Base-by-base conservation (phyloP, 2,329 filamentous ascomycete genomes). In the Aphanoascus verrucosus region DNA sequence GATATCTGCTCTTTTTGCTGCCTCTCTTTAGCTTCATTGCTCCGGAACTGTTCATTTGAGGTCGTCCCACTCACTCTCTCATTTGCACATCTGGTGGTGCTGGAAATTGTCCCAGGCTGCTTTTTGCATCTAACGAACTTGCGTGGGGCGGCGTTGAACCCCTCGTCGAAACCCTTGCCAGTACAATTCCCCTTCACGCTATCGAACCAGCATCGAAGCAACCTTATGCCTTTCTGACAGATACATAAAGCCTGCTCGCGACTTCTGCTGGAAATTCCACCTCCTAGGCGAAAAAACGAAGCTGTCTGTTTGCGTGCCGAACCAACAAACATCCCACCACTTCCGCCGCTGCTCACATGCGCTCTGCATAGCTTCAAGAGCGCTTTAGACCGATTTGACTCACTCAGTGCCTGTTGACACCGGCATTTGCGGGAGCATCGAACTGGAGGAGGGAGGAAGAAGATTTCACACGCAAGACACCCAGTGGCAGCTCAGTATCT, bases 141-240 rank as follows among this genome's bases (percentile, higher is more conserved):
- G 11, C 34, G 34, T 49, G 34, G 34, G 47, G 47, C 47, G 28
- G 17, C 9, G 6, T 49, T 17, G 17, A 20, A 20, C 47, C 47
- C 47, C 37, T 49, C 47, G 19, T 14, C 35, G 35, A 40, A 49
- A 40, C 31, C 35, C 35, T 49, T 41, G 47, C 47, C 37, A 41
- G 31, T 49, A 49, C 47, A 32, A 49, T 35, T n/a, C n/a, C n/a
- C n/a, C n/a, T n/a, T n/a, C n/a, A n/a, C n/a, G n/a, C 44, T 20
- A 31, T 40, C 23, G 23, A 7, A 4, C 23, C 23, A 28, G 23
- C 23, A 28, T 28, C 3, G 23, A 28, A 28, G 23, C 7, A 28
- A 4, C 23, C 23, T 3, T 28, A 28, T 28, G 23, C 23, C 23
- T 37, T 5, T 37, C 35, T 37, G 23, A 37, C 35, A 37, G 35